Evolutionary conservation across 169 alveolate genomes (phyloP).

Genomic region (Cryptosporidium xiaoi): DNA sequence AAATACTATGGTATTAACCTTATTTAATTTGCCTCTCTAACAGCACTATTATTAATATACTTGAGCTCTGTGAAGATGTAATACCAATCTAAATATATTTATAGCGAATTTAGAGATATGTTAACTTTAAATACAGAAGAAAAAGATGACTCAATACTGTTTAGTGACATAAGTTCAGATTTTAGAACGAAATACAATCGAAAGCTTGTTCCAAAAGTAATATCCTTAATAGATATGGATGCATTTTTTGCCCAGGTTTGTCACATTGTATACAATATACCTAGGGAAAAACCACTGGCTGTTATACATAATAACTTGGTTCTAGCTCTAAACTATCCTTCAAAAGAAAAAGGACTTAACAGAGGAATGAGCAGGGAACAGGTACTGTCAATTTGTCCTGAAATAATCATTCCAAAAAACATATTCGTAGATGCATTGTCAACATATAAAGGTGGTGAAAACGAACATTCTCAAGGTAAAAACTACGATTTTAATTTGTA

Average conservation of each 20-base stretch:
- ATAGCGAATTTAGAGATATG: background rate
- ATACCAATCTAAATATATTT: too few species aligned
- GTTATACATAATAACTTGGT: constrained; percentile 45
- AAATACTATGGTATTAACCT: too few species aligned
- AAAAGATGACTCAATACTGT: background rate
- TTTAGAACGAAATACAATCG: constrained; percentile 17
- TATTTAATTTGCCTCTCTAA: too few species aligned
- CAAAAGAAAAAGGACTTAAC: constrained; percentile 37
- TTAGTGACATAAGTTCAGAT: constrained; percentile 8
- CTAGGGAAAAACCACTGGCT: constrained; percentile 60
- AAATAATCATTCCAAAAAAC: constrained; percentile 36
- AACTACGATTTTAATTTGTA: background rate
- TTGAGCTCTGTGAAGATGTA: too few species aligned
- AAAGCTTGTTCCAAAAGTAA: constrained; percentile 39
- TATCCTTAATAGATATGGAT: constrained; percentile 61
- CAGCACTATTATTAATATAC: too few species aligned
- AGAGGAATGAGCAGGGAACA: constrained; percentile 40
- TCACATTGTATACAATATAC: constrained; percentile 41
- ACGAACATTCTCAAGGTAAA: too few species aligned
- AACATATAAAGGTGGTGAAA: too few species aligned
- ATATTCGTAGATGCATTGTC: background rate
- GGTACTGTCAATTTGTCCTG: constrained; percentile 45
- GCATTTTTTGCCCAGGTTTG: constrained; percentile 71
- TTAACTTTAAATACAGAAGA: background rate
- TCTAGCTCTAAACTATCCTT: constrained; percentile 60